These are phyloP conservation scores for Coemansia sp. DNA, from an alignment of 192 early-diverging fungal genomes.

Conservation along the genomic window DNA sequence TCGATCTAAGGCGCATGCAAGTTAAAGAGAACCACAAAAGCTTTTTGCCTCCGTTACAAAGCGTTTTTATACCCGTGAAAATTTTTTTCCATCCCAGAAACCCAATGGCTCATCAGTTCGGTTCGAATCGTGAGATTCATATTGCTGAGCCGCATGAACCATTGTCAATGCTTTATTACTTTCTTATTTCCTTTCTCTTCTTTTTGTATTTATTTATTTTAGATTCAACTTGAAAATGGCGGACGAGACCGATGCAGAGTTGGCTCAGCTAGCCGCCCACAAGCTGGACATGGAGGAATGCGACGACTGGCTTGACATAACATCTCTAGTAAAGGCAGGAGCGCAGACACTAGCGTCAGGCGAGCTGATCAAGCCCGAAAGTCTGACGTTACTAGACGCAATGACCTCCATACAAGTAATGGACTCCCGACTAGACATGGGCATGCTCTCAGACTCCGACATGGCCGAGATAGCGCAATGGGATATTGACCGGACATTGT, in stretches of 20 bases:
- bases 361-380: constrained; percentile 25
- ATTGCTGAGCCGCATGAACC: background rate
- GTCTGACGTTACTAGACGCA: constrained; percentile 36
- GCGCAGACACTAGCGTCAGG: constrained; percentile 23
- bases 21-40: constrained; percentile 1
- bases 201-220: background rate
- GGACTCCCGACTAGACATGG: constrained; percentile 55
- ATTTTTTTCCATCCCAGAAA: background rate
- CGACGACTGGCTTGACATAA: constrained; percentile 46
- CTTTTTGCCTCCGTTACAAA: background rate
- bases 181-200: background rate
- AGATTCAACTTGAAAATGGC: background rate
- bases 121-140: background rate
- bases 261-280: background rate
- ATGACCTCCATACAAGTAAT: constrained; percentile 49
- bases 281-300: constrained; percentile 22
- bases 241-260: background rate
- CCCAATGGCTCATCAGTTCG: background rate
- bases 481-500: constrained; percentile 28
- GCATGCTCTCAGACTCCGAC: constrained; percentile 32
- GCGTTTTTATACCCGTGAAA: background rate
- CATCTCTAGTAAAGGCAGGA: constrained; percentile 13
- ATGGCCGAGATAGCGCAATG: constrained; percentile 30
- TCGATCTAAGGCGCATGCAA: constrained; percentile 56
- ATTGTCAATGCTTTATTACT: background rate